Conservation (phyloP, 192 early-diverging fungal species). For the Backusella macrospora region DNA sequence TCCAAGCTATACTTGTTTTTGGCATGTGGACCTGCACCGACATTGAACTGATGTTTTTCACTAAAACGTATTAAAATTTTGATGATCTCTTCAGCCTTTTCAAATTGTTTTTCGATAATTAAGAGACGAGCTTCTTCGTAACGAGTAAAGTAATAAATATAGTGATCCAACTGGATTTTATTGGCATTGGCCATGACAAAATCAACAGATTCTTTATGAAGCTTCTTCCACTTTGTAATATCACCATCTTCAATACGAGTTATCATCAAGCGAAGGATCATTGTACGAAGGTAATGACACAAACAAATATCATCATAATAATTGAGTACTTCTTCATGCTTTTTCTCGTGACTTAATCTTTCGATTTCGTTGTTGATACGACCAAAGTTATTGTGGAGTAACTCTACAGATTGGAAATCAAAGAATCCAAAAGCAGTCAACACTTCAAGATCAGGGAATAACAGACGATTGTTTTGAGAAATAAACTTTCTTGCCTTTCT, state of each 20-base stretch:
- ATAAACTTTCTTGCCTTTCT: constrained; percentile 82
- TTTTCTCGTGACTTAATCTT: constrained; percentile 22
- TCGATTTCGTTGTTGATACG: constrained; percentile 53
- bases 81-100: constrained; percentile 50
- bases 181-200: constrained; percentile 54
- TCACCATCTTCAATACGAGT: constrained; percentile 27
- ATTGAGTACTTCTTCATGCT: constrained; percentile 47
- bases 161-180: constrained; percentile 65
- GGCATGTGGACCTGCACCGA: constrained; percentile 47
- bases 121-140: constrained; percentile 62
- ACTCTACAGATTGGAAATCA: constrained; percentile 64
- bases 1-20: constrained; percentile 71
- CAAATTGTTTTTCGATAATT: constrained; percentile 40
- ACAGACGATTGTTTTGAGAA: constrained; percentile 62
- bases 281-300: constrained; percentile 67
- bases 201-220: constrained; percentile 43
- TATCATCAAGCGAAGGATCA: constrained; percentile 64
- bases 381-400: constrained; percentile 45
- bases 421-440: constrained; percentile 72
- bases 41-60: constrained; percentile 28
- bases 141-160: constrained; percentile 56
- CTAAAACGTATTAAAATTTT: constrained; percentile 50
- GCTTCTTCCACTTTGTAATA: not conserved
- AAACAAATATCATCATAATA: constrained; percentile 84
- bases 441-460: constrained; percentile 80